Percentiles rank a stretch among this genome's conserved stretches.
phyloP scores from a whole-genome alignment of 306 rosid genomes.

The Quercus mongolica region DNA sequence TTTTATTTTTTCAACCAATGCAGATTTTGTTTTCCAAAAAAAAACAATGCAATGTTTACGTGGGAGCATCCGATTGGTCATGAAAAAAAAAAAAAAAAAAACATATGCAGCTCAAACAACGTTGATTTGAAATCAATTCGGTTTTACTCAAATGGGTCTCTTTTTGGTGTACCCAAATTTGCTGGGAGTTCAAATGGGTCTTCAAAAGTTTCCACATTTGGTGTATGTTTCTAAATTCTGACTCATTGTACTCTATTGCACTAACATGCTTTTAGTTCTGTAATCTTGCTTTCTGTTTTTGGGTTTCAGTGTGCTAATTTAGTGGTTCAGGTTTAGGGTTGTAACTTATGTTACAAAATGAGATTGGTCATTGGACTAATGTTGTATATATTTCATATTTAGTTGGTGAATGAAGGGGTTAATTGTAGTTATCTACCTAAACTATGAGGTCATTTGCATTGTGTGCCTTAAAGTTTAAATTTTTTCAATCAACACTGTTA shows the following conservation, averaged over 20 bases:
- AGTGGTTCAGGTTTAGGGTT: not conserved
- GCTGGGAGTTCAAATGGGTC: slow-evolving; percentile 13
- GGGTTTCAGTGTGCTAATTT: not conserved
- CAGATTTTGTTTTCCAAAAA: not conserved
- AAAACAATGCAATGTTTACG: slow-evolving; percentile 19
- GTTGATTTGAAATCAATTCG: slow-evolving; percentile 11
- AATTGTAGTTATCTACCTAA: no score
- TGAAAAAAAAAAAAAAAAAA: no score
- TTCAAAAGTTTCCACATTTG: not conserved
- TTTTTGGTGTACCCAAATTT: slow-evolving; percentile 1
- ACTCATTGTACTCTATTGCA: no score
- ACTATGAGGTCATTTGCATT: no score
- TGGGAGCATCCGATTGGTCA: slow-evolving; percentile 25
- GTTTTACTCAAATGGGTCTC: not conserved
- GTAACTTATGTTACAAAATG: not conserved
- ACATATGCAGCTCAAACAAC: not conserved
- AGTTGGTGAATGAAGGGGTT: no score
- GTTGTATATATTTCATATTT: no score
- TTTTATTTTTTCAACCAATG: not conserved
- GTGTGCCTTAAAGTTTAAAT: no score
- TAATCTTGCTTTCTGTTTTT: not conserved
- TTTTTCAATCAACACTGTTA: no score
- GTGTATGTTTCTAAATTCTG: slow-evolving; percentile 16
- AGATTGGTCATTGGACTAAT: not conserved
- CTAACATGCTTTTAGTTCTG: not conserved